These are phyloP conservation scores for Pyrenochaeta sp. DNA, from an alignment of 2,329 filamentous ascomycete species.

Conservation along the genomic window DNA sequence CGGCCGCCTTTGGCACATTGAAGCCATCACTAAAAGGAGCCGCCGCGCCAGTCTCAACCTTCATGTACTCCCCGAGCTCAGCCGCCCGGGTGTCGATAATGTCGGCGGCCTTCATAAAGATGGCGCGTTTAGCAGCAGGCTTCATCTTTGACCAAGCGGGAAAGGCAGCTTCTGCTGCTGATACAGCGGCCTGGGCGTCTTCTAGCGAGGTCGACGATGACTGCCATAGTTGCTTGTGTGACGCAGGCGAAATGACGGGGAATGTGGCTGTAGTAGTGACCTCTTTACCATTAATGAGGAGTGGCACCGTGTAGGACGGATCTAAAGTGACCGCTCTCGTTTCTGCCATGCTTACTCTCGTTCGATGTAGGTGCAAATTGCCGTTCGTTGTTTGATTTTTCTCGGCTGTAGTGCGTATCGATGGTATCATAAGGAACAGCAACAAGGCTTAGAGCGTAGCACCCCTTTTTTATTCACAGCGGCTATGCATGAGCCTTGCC, in stretches of 20 bases:
- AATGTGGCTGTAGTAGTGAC: constrained; percentile 59
- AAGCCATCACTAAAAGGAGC: constrained; percentile 49
- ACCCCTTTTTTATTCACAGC: not conserved
- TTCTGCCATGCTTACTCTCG: constrained; percentile 10
- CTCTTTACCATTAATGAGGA: constrained; percentile 61
- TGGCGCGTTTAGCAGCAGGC: constrained; percentile 68
- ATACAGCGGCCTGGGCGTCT: constrained; percentile 64
- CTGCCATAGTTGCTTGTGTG: constrained; percentile 62
- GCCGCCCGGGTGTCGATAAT: constrained; percentile 67
- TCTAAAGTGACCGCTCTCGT: constrained; percentile 16
- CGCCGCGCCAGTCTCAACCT: constrained; percentile 64
- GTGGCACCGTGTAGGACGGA: constrained; percentile 50
- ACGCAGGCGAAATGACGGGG: constrained; percentile 65
- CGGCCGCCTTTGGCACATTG: constrained; percentile 51
- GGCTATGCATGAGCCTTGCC: not conserved
- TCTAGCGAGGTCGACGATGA: constrained; percentile 65
- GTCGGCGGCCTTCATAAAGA: constrained; percentile 74
- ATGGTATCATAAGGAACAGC: not conserved
- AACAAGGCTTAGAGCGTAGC: not conserved
- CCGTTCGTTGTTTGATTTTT: not conserved
- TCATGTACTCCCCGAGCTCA: constrained; percentile 69
- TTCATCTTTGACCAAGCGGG: constrained; percentile 72
- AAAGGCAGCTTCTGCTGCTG: constrained; percentile 73
- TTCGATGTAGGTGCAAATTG: not conserved
- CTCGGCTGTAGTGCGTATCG: not conserved